phyloP scores from a whole-genome alignment of 1,139 yeast species.

The Arxiozyma slooffiae region DNA sequence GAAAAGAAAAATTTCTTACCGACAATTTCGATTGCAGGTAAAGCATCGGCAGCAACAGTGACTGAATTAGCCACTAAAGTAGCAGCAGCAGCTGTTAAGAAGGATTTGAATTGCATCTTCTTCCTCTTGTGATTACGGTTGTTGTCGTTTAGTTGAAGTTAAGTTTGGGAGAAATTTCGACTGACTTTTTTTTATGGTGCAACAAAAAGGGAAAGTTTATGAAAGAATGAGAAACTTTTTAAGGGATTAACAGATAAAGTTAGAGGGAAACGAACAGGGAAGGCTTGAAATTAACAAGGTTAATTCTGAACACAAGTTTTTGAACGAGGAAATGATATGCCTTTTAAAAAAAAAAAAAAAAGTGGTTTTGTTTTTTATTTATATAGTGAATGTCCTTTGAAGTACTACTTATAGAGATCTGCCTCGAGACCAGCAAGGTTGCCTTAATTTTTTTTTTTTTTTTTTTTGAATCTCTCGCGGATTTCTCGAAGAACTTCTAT shows the following conservation, averaged over 20 bases:
- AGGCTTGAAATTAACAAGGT: too few species aligned
- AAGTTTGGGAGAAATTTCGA: not conserved
- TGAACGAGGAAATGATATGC: too few species aligned
- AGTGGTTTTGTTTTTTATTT: too few species aligned
- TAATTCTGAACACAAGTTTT: too few species aligned
- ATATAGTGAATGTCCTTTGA: too few species aligned
- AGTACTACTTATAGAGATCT: not conserved
- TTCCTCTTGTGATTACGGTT: not conserved
- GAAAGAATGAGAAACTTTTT: too few species aligned
- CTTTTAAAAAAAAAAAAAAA: too few species aligned
- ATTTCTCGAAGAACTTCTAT: not conserved
- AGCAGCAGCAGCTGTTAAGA: slow-evolving; percentile 30
- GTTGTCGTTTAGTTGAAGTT: not conserved
- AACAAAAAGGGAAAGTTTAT: too few species aligned
- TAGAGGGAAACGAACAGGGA: too few species aligned
- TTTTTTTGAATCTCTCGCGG: too few species aligned
- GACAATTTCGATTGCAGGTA: slow-evolving; percentile 42
- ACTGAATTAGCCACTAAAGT: slow-evolving; percentile 24
- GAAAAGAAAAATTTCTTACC: slow-evolving; percentile 68
- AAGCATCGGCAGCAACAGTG: slow-evolving; percentile 32
- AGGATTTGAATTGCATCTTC: slow-evolving; percentile 42
- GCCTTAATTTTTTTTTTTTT: not conserved
- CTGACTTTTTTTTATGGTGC: too few species aligned
- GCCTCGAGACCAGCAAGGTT: not conserved
- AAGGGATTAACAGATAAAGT: too few species aligned